Evolutionary conservation across 768 basidiomycete species (phyloP), one percentile per base, ranked within the genome.

Genomic region (Neoboletus brunneissimus): DNA sequence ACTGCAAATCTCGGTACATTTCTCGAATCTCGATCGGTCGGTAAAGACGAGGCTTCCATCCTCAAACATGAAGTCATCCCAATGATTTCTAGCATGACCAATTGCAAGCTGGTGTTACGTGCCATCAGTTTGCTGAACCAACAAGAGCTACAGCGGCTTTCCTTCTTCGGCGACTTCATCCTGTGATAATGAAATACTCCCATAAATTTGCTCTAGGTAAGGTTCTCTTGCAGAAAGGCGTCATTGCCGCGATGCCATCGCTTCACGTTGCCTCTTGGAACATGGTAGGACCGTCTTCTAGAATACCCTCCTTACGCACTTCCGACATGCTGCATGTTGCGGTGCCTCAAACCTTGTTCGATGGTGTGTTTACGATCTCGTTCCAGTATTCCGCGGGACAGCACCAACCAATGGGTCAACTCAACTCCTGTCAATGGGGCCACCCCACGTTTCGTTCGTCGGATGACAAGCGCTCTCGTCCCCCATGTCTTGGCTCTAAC

Each of bases 11-110:
- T 66, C 35, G 66, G 59, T 56, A 34, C 27, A 27, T 3, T 55
- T 23, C n/a, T n/a, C n/a, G n/a, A n/a, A n/a, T 35, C 44, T 67
- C 63, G 53, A 69, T 69, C 65, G 23, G 50, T 54, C 31, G 45
- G 40, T 56, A 42, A 59, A 61, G 55, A 47, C 48, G 42, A 52
- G 50, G 35, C 38, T 31, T 34, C 23, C 46, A 50, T 48, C 50
- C 52, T 56, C 49, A 31, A 38, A 50, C 58, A 66, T 66, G 64
- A 68, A 63, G 34, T 50, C 57, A 56, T 56, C 29, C 51, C 12
- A 29, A 2, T 15, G 38, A 47, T 38, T 48, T 48, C 57, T 46
- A 56, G 56, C 48, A 34, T 53, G 15, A 6, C 25, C 44, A 54
- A 54, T 57, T 32, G 29, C 38, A 42, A 42, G 29, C n/a, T 44